phyloP scores from a whole-genome alignment of 352 stramenopile genomes.

The Elongisporangium prolatum region DNA sequence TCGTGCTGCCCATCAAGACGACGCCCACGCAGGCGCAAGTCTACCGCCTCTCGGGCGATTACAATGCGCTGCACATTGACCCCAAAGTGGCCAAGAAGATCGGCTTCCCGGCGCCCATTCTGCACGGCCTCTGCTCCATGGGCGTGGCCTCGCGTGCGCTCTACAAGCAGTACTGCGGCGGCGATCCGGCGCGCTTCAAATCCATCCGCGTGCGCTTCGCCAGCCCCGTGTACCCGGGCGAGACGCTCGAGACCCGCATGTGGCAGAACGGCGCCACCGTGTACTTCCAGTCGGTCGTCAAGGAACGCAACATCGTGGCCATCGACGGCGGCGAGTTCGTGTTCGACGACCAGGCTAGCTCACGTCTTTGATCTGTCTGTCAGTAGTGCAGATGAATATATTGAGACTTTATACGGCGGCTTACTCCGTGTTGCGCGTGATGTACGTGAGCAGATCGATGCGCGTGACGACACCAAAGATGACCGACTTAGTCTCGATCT shows the following conservation, averaged over 20 bases:
- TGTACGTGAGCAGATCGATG: constrained; percentile 96
- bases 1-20: constrained; percentile 58
- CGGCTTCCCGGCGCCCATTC: constrained; percentile 83
- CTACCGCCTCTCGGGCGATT: constrained; percentile 94
- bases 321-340: constrained; percentile 80
- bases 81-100: constrained; percentile 70
- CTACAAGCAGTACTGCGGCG: constrained; percentile 74
- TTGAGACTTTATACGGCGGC: neutral
- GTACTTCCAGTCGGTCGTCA: constrained; percentile 68
- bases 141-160: constrained; percentile 77
- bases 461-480: constrained; percentile 95
- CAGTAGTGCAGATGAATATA: neutral
- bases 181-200: constrained; percentile 69
- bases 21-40: constrained; percentile 78
- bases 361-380: constrained; percentile 14
- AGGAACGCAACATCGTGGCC: constrained; percentile 71
- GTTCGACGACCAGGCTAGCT: constrained; percentile 18
- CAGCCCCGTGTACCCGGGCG: constrained; percentile 78
- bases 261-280: constrained; percentile 51
- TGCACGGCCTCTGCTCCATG: constrained; percentile 94
- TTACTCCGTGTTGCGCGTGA: constrained; percentile 59
- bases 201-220: constrained; percentile 86
- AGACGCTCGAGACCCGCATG: constrained; percentile 85
- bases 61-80: constrained; percentile 94
- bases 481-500: constrained; percentile 75